phyloP scores from a whole-genome alignment of 225 moss, liverwort and hornwort genomes.

The Physcomitrium patens region DNA sequence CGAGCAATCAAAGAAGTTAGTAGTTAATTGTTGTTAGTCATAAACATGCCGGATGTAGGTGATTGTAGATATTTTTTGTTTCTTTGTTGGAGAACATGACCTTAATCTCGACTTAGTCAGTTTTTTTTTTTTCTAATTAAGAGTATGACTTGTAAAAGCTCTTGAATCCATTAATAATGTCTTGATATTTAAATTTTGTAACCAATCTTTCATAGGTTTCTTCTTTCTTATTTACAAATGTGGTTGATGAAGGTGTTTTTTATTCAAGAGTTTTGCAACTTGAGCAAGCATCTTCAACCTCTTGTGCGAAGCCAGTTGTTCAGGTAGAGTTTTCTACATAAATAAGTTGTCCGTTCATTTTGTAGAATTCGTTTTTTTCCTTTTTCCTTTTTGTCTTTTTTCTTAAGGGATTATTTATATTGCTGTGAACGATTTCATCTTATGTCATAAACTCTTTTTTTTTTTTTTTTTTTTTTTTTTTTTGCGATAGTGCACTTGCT shows the following conservation, averaged over 20 bases:
- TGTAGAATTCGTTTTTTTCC: not conserved
- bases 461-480: too few species aligned
- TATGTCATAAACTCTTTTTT: constrained; percentile 13
- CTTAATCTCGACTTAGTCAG: too few species aligned
- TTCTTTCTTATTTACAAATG: not conserved
- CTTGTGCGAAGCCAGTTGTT: constrained; percentile 85
- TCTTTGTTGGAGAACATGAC: too few species aligned
- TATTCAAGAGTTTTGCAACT: constrained; percentile 96
- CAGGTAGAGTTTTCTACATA: constrained; percentile 54
- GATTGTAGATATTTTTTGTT: too few species aligned
- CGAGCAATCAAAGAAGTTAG: too few species aligned
- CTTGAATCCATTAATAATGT: not conserved
- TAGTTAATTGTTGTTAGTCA: too few species aligned
- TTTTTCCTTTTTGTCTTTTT: too few species aligned
- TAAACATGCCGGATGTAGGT: too few species aligned
- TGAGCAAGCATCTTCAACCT: constrained; percentile 97
- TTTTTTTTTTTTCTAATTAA: too few species aligned
- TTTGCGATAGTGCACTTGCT: constrained; percentile 53
- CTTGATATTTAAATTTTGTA: constrained; percentile 17
- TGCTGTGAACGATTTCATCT: constrained; percentile 19
- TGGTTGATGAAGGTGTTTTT: constrained; percentile 72
- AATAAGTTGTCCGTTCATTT: too few species aligned
- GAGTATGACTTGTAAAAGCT: too few species aligned
- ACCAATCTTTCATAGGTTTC: not conserved
- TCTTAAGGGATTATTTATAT: not conserved